Percentiles rank a stretch among this genome's conserved stretches.
phyloP scores from a whole-genome alignment of 2,329 filamentous ascomycete genomes.

The Hypoxylon sp. region DNA sequence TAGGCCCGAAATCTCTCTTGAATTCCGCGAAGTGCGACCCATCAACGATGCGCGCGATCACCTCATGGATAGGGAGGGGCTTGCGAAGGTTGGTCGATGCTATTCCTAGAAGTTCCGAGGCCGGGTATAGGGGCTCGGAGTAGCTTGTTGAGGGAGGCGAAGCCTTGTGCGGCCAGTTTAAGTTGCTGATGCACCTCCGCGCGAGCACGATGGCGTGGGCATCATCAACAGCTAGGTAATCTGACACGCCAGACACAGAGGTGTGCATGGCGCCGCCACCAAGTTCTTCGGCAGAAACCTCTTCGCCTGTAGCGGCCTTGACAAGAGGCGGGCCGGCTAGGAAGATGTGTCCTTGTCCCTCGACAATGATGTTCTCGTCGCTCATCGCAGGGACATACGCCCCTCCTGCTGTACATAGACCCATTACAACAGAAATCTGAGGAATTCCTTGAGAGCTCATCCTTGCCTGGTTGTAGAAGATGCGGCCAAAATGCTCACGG shows the following conservation, averaged over 20 bases:
- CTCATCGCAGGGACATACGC: constrained; percentile 98
- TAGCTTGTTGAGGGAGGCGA: constrained; percentile 62
- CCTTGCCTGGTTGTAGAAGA: constrained; percentile 97
- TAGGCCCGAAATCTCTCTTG: constrained; percentile 90
- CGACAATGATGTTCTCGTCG: constrained; percentile 96
- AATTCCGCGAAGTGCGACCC: constrained; percentile 93
- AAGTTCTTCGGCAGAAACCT: constrained; percentile 90
- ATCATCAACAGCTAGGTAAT: constrained; percentile 95
- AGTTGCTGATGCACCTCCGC: constrained; percentile 84
- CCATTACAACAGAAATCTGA: constrained; percentile 96
- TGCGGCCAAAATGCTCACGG: constrained; percentile 93
- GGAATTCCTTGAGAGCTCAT: constrained; percentile 93
- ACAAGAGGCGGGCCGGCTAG: constrained; percentile 94
- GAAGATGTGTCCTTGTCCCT: constrained; percentile 97
- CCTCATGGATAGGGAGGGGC: constrained; percentile 87
- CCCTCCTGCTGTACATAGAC: constrained; percentile 93
- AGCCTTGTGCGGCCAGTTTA: constrained; percentile 82
- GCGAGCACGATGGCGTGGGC: constrained; percentile 91
- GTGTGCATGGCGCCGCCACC: constrained; percentile 92
- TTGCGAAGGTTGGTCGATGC: constrained; percentile 90
- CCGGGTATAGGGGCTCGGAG: constrained; percentile 84
- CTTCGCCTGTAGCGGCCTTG: constrained; percentile 95
- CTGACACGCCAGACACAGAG: constrained; percentile 91
- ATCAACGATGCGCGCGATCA: constrained; percentile 94
- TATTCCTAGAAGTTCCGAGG: constrained; percentile 86